phyloP scores from a whole-genome alignment of 2,329 filamentous ascomycete species.

The Parafenestella ontariensis region DNA sequence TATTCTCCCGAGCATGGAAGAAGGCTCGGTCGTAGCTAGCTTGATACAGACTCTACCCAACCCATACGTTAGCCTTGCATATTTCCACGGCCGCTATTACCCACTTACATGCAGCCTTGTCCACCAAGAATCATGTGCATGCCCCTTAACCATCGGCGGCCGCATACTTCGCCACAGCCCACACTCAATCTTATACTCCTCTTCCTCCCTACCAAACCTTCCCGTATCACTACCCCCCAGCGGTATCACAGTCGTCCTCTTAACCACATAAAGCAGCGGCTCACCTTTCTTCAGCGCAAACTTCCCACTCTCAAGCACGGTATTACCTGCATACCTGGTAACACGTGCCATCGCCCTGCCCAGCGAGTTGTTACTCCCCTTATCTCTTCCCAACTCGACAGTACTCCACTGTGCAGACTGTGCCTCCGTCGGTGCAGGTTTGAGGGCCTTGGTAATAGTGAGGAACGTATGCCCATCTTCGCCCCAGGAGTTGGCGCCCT shows the following conservation, averaged over 20 bases:
- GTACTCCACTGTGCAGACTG: neutral
- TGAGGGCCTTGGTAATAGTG: conserved; percentile 7
- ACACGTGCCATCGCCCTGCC: conserved; percentile 23
- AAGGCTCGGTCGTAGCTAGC: conserved; percentile 12
- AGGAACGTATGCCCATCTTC: conserved; percentile 9
- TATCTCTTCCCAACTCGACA: conserved; percentile 7
- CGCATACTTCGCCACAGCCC: conserved; percentile 10
- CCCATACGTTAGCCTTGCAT: neutral
- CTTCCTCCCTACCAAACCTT: conserved; percentile 6
- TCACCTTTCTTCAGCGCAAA: conserved; percentile 8
- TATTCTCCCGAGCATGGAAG: conserved; percentile 4
- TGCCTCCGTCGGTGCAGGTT: neutral
- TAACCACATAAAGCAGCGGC: conserved; percentile 6
- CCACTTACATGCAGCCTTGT: conserved; percentile 13
- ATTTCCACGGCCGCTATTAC: neutral
- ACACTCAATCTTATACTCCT: conserved; percentile 13
- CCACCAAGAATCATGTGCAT: conserved; percentile 18
- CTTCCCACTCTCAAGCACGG: conserved; percentile 16
- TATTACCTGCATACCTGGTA: conserved; percentile 16
- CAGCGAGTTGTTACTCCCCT: conserved; percentile 12
- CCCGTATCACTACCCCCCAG: neutral
- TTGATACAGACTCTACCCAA: conserved; percentile 12
- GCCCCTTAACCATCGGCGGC: neutral
- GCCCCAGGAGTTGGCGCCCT: conserved; percentile 12
- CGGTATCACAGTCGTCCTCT: conserved; percentile 10